Evolutionary conservation across 139 green algal species (phyloP).

Genomic region (Chlorella sorokiniana): DNA sequence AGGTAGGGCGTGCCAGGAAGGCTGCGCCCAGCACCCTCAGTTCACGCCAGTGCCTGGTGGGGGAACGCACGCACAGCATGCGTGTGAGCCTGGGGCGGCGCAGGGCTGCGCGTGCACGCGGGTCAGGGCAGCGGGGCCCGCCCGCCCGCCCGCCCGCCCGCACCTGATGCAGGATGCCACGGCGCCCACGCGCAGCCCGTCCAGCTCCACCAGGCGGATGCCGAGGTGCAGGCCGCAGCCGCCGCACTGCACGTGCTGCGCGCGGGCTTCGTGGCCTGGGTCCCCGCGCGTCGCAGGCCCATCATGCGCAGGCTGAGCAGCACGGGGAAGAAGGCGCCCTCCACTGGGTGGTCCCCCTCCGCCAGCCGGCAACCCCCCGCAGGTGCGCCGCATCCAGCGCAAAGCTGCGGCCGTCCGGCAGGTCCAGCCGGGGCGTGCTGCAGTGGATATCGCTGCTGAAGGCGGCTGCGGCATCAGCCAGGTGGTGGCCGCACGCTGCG

Average conservation of each 20-base stretch:
- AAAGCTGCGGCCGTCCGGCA: not conserved
- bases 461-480: not conserved
- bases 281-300: not conserved
- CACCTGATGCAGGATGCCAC: slow-evolving; percentile 10
- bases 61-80: not conserved
- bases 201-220: slow-evolving; percentile 9
- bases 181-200: not conserved
- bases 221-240: slow-evolving; percentile 35
- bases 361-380: not conserved
- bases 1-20: not conserved
- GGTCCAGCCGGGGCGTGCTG: not conserved
- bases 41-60: slow-evolving; percentile 10
- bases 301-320: slow-evolving; percentile 11
- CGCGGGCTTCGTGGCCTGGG: not conserved
- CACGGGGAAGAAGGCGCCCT: not conserved
- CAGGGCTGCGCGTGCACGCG: no score
- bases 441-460: not conserved
- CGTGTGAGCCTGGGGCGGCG: no score
- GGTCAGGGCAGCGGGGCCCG: not conserved
- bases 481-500: not conserved
- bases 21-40: slow-evolving; percentile 1
- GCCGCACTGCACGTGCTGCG: slow-evolving; percentile 19
- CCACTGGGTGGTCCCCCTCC: not conserved
- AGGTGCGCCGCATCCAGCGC: not conserved
- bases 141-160: not conserved